Percentiles rank a stretch among this genome's conserved stretches.
Evolutionary conservation across 2,329 filamentous ascomycete species (phyloP).

Genomic region (Claviceps pazoutovae): DNA sequence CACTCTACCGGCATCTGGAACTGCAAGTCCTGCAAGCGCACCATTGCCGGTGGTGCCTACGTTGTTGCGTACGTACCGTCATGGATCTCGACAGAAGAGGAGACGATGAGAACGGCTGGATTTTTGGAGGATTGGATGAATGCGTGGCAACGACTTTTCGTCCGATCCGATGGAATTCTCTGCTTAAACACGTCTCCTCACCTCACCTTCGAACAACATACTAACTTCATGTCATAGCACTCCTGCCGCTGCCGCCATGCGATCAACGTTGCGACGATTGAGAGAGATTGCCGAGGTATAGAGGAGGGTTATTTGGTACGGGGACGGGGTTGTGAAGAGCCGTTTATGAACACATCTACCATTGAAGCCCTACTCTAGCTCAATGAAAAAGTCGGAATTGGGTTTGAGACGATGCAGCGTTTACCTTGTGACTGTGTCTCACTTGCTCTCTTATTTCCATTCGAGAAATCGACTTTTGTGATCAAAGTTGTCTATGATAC

Average conservation of each 20-base stretch:
- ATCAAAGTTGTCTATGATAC: too few relatives aligned
- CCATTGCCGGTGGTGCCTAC: conserved; percentile 63
- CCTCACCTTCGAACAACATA: background rate
- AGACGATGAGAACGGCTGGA: background rate
- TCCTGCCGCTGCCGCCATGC: conserved; percentile 82
- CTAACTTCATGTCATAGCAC: conserved; percentile 42
- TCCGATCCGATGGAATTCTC: background rate
- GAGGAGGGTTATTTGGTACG: conserved; percentile 19
- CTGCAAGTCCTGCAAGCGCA: conserved; percentile 93
- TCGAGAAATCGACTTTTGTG: too few relatives aligned
- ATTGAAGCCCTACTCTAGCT: too few relatives aligned
- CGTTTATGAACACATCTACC: conserved; percentile 10
- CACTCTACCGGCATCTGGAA: conserved; percentile 91
- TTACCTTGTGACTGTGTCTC: too few relatives aligned
- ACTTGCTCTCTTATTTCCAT: too few relatives aligned
- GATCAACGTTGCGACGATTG: conserved; percentile 92
- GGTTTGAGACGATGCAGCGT: too few relatives aligned
- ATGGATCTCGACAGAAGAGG: background rate
- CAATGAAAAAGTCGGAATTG: too few relatives aligned
- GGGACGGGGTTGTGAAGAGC: conserved; percentile 12
- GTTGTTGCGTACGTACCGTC: conserved; percentile 71
- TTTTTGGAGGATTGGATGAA: background rate
- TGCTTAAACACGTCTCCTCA: background rate
- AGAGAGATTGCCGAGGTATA: conserved; percentile 96
- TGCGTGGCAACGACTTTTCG: background rate